phyloP scores from a whole-genome alignment of 345 rosid species.

The Turnera subulata region DNA sequence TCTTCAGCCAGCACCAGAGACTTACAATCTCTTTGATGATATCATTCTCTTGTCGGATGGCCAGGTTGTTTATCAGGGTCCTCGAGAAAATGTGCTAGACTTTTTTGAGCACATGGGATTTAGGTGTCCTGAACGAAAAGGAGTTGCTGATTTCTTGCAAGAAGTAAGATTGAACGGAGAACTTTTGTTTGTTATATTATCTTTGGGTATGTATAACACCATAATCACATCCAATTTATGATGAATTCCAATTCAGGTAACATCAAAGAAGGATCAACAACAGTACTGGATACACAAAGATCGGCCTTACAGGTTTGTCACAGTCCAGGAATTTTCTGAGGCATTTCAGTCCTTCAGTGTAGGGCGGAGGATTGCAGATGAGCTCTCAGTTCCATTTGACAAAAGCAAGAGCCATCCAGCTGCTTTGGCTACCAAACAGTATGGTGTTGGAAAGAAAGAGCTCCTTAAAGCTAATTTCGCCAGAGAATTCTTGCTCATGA shows the following conservation, averaged over 20 bases:
- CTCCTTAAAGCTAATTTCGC: constrained; percentile 40
- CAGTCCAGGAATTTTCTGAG: constrained; percentile 39
- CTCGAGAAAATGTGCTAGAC: constrained; percentile 44
- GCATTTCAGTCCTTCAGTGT: constrained; percentile 38
- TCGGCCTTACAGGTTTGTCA: constrained; percentile 20
- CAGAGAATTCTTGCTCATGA: constrained; percentile 49
- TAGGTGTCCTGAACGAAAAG: constrained; percentile 70
- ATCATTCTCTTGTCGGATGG: constrained; percentile 63
- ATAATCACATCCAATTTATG: too few species aligned
- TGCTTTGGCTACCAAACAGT: constrained; percentile 1
- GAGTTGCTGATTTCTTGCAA: constrained; percentile 69
- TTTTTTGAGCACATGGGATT: constrained; percentile 70
- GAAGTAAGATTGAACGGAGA: constrained; percentile 36
- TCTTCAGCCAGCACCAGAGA: constrained; percentile 78
- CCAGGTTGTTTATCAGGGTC: constrained; percentile 60
- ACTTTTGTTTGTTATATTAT: background rate
- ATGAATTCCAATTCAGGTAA: constrained; percentile 35
- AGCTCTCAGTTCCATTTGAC: constrained; percentile 40
- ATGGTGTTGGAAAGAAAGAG: constrained; percentile 38
- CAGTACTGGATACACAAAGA: constrained; percentile 41
- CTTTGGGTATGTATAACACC: too few species aligned
- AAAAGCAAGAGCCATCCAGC: constrained; percentile 1
- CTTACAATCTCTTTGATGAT: constrained; percentile 62
- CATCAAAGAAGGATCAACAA: constrained; percentile 45
- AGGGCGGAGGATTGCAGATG: constrained; percentile 27